Percentiles rank a stretch among this genome's conserved stretches.
phyloP scores from a whole-genome alignment of 1,284 basidiomycete species.

The Laetiporus sulphureus region DNA sequence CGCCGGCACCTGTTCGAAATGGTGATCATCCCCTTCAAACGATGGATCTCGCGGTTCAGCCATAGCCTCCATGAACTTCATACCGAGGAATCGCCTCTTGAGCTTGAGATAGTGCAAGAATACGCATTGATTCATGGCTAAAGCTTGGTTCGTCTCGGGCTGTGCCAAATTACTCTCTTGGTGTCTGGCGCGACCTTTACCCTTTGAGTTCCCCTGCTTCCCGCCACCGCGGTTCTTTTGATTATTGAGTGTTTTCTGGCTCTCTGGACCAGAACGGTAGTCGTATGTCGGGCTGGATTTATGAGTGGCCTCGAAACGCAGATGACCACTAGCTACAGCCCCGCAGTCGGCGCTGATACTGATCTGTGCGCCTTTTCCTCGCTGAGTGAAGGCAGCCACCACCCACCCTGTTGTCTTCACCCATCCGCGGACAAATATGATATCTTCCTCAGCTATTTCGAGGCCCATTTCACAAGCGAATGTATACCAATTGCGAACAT shows the following conservation, averaged over 20 bases:
- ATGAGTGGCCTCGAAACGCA: neutral
- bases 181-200: neutral
- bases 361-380: conserved; percentile 1
- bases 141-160: too few species aligned
- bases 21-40: too few species aligned
- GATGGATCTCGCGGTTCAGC: too few species aligned
- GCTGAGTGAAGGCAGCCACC: conserved; percentile 8
- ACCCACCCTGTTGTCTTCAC: conserved; percentile 11
- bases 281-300: conserved; percentile 1
- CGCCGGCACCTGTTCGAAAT: too few species aligned
- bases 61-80: too few species aligned
- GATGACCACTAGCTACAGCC: neutral
- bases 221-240: too few species aligned
- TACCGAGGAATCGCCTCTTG: too few species aligned
- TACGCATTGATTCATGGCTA: conserved; percentile 1
- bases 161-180: neutral
- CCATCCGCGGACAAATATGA: conserved; percentile 9
- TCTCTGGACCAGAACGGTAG: conserved; percentile 5
- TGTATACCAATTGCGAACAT: neutral
- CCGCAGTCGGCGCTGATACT: conserved; percentile 1
- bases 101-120: conserved; percentile 2
- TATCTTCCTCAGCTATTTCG: neutral
- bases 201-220: neutral
- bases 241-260: too few species aligned
- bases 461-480: neutral